A percentile compares a stretch with the other conserved stretches of the same genome.
These are phyloP conservation scores for Hortaea sp. DNA, from an alignment of 2,329 filamentous ascomycete species.

Conservation along the genomic window DNA sequence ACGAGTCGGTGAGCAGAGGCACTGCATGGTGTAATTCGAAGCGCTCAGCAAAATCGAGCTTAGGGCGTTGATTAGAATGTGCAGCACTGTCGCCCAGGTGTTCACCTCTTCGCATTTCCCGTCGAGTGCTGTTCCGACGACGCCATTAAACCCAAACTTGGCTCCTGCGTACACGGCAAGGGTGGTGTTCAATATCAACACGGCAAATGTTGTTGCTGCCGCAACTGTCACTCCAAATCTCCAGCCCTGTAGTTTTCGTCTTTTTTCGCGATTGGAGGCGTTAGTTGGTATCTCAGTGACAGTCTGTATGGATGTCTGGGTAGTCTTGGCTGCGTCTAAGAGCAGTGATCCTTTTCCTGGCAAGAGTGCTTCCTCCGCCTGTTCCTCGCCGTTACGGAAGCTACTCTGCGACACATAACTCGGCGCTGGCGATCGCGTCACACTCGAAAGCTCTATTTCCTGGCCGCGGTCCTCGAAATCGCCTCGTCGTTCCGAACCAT, in stretches of 20 bases:
- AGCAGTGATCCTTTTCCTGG: slow-evolving; percentile 1
- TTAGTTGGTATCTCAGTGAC: neutral
- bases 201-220: slow-evolving; percentile 5
- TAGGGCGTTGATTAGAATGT: slow-evolving; percentile 40
- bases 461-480: slow-evolving; percentile 4
- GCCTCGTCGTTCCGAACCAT: too few species aligned
- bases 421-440: slow-evolving; percentile 5
- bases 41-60: slow-evolving; percentile 37
- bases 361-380: slow-evolving; percentile 4
- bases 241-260: slow-evolving; percentile 17
- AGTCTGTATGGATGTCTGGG: neutral
- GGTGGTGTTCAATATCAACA: slow-evolving; percentile 9
- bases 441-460: slow-evolving; percentile 4
- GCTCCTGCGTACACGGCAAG: slow-evolving; percentile 3
- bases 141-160: neutral
- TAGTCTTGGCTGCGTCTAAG: slow-evolving; percentile 1
- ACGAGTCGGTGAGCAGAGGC: slow-evolving; percentile 40
- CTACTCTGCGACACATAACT: slow-evolving; percentile 7
- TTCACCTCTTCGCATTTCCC: slow-evolving; percentile 15
- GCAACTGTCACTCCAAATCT: slow-evolving; percentile 14
- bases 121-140: slow-evolving; percentile 5
- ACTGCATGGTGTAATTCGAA: slow-evolving; percentile 45
- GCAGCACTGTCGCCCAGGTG: slow-evolving; percentile 15
- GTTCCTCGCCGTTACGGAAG: slow-evolving; percentile 1
- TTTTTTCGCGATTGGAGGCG: slow-evolving; percentile 4